phyloP scores from a whole-genome alignment of 495 filamentous ascomycete species.

The Aspergillus baeticus region DNA sequence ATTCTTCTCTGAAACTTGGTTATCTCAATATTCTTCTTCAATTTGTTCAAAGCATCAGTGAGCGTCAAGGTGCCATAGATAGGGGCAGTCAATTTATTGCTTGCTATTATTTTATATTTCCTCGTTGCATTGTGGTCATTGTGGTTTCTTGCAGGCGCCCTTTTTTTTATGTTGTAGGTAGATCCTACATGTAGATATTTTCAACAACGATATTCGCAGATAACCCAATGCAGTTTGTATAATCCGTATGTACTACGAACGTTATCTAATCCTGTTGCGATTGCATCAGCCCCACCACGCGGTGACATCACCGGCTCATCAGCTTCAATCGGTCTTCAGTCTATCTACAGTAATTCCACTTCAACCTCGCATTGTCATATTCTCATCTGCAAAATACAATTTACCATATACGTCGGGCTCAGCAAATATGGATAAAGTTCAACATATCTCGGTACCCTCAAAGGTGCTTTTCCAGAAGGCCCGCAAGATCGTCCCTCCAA shows the following conservation, averaged over 20 bases:
- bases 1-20: background rate
- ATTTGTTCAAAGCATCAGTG: slow-evolving; percentile 30
- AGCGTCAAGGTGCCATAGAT: slow-evolving; percentile 40
- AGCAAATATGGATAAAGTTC: slow-evolving; percentile 35
- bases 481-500: slow-evolving; percentile 87
- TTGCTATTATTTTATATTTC: slow-evolving; percentile 13
- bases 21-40: slow-evolving; percentile 16
- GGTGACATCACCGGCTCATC: slow-evolving; percentile 42
- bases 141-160: slow-evolving; percentile 30
- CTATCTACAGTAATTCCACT: background rate
- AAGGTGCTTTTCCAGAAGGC: slow-evolving; percentile 77
- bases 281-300: slow-evolving; percentile 32
- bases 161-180: slow-evolving; percentile 17
- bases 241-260: background rate
- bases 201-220: background rate
- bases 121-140: slow-evolving; percentile 15
- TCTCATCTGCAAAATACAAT: background rate
- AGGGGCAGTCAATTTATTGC: slow-evolving; percentile 21
- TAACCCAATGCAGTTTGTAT: background rate
- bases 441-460: slow-evolving; percentile 56
- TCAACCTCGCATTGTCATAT: background rate
- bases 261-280: background rate
- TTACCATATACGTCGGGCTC: background rate
- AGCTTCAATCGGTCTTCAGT: slow-evolving; percentile 3
- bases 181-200: slow-evolving; percentile 11